phyloP scores from a whole-genome alignment of 2,329 filamentous ascomycete genomes.

The Fusarium sacchari region DNA sequence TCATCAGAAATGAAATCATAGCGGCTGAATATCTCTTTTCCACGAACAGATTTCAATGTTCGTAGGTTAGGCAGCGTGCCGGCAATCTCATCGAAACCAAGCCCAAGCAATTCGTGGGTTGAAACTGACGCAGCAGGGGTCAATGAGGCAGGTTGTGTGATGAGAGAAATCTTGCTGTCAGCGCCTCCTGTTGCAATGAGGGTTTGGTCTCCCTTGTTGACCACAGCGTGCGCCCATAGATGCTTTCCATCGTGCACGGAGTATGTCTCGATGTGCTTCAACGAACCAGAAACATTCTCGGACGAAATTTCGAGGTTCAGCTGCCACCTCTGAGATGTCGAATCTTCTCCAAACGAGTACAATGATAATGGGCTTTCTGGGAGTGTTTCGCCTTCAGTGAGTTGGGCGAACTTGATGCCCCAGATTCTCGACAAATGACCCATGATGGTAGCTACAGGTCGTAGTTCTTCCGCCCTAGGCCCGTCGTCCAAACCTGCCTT shows the following conservation, averaged over 20 bases:
- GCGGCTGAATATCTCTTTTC: conserved; percentile 63
- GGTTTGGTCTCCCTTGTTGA: conserved; percentile 45
- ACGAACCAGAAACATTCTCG: conserved; percentile 31
- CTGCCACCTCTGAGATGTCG: conserved; percentile 78
- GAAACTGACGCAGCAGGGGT: neutral
- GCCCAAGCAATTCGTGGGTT: conserved; percentile 23
- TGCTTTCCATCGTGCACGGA: conserved; percentile 86
- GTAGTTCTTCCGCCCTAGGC: conserved; percentile 20
- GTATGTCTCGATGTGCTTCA: conserved; percentile 66
- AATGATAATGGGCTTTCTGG: conserved; percentile 56
- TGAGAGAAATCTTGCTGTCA: conserved; percentile 74
- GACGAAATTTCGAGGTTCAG: conserved; percentile 51
- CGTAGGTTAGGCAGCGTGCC: conserved; percentile 19
- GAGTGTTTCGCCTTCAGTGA: conserved; percentile 31
- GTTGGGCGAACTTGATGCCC: conserved; percentile 75
- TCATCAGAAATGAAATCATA: conserved; percentile 70
- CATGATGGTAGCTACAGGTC: conserved; percentile 77
- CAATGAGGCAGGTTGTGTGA: conserved; percentile 38
- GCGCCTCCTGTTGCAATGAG: conserved; percentile 81
- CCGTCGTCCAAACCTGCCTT: conserved; percentile 39
- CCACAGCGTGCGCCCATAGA: conserved; percentile 78
- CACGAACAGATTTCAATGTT: conserved; percentile 35
- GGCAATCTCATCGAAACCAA: conserved; percentile 50
- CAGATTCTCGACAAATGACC: conserved; percentile 92
- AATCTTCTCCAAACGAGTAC: conserved; percentile 87